These are phyloP conservation scores for Candida oleophila DNA, from an alignment of 805 yeast species.

Conservation along the genomic window DNA sequence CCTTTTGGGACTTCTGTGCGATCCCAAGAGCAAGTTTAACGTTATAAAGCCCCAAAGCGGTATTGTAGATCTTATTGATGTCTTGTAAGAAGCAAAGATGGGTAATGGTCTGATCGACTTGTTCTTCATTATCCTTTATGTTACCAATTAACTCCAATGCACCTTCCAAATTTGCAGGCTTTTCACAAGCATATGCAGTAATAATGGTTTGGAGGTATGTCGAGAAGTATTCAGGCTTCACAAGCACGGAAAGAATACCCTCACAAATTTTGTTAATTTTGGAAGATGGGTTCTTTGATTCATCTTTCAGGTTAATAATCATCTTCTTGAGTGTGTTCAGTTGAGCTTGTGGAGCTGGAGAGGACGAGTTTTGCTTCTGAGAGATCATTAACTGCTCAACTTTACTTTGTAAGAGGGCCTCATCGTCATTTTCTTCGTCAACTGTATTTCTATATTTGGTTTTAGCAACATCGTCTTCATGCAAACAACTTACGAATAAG, in stretches of 20 bases:
- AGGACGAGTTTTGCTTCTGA: constrained; percentile 20
- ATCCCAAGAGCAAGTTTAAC: constrained; percentile 75
- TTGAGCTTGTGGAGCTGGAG: constrained; percentile 20
- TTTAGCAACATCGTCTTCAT: constrained; percentile 79
- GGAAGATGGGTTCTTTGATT: constrained; percentile 42
- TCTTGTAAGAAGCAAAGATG: constrained; percentile 91
- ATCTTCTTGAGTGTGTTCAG: constrained; percentile 25
- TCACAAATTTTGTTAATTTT: constrained; percentile 80
- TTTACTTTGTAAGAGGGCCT: constrained; percentile 7
- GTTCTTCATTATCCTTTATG: constrained; percentile 41
- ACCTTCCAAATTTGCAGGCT: constrained; percentile 77
- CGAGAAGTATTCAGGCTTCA: constrained; percentile 48
- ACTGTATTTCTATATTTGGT: constrained; percentile 82
- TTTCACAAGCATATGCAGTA: constrained; percentile 90
- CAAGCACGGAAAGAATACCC: constrained; percentile 58
- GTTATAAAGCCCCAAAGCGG: constrained; percentile 80
- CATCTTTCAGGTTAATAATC: constrained; percentile 23
- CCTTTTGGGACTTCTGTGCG: constrained; percentile 96
- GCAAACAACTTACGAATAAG: constrained; percentile 79
- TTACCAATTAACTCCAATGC: constrained; percentile 68
- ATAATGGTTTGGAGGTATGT: constrained; percentile 73
- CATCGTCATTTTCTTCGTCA: constrained; percentile 16
- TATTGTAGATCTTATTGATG: constrained; percentile 75
- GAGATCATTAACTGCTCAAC: constrained; percentile 7
- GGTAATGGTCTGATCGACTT: constrained; percentile 59